Conservation (phyloP, 306 rosid genomes). For the Hylodesmum podocarpum region DNA sequence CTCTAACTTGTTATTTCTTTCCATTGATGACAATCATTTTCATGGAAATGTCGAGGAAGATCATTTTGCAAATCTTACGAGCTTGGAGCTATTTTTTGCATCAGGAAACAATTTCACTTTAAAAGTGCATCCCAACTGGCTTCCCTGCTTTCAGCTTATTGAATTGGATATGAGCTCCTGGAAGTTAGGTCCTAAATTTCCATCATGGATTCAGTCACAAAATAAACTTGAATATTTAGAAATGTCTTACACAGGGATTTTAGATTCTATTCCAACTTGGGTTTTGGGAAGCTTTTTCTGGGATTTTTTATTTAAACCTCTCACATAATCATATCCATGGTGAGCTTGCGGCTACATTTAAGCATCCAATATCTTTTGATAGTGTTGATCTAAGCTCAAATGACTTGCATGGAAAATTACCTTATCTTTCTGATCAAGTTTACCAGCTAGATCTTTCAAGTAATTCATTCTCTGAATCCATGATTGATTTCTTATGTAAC, state of each 20-base stretch:
- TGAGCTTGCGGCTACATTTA: neutral
- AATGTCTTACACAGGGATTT: constrained; percentile 9
- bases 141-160: neutral
- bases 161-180: neutral
- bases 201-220: constrained; percentile 24
- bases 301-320: neutral
- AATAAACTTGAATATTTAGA: neutral
- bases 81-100: neutral
- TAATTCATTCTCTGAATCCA: constrained; percentile 8
- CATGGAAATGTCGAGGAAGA: neutral
- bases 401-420: neutral
- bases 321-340: constrained; percentile 23
- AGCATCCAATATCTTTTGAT: fast-evolving
- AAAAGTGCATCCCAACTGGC: constrained; percentile 8
- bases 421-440: neutral
- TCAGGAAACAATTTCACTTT: neutral
- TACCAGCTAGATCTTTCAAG: neutral
- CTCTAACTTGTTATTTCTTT: neutral
- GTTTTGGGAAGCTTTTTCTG: neutral
- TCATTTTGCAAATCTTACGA: neutral
- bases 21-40: neutral
- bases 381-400: neutral
- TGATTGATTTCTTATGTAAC: neutral
- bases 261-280: constrained; percentile 16
- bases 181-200: constrained; percentile 15